Base-by-base conservation (phyloP, 2,329 filamentous ascomycete species). In the Claviceps sp. region DNA sequence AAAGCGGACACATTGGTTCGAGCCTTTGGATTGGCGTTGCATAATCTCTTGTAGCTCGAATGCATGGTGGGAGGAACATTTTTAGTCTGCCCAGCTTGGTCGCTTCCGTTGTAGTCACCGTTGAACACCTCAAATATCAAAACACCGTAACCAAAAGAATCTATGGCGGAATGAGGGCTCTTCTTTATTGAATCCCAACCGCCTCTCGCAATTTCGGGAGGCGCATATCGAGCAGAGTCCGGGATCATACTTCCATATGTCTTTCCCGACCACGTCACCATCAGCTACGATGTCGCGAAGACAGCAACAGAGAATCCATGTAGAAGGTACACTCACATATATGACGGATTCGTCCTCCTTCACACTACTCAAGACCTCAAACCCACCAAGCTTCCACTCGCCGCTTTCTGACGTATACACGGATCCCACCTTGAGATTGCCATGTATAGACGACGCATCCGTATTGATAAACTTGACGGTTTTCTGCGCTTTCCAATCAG, bases 401-500 rank as follows among this genome's bases (percentile, higher is more conserved):
- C 93, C 93, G 63, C 93, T 96, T 64, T 97, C 91, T 55, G 89
- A 89, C 4, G 88, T 93, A 67, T 90, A 98, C 57, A 98, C 77
- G 0, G 91, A 95, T 0, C 87, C 86, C 20, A 87, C 85, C 56
- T 87, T 83, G 50, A 98, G 73, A 61, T 81, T 88, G 48, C 90
- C 93, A 62, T 98, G 93, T 49, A 98, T 86, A 0, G 90, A 96
- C 2, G 85, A 77, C 3, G 90, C 93, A 58, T 98, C 93, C 47
- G 87, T 83, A 62, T 98, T 98, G 66, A 98, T 88, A 63, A 98
- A 98, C 62, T 93, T 95, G 58, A 97, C 70, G 0, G 93, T 97
- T 64, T 89, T 87, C 82, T 90, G 57, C 13, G 7, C n/a, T 30
- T 20, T 22, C 11, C 24, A 14, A 34, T 68, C 52, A 68, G 60